Evolutionary conservation across 2,329 filamentous ascomycete genomes (phyloP).

Genomic region (Tolypocladium endophyticum): DNA sequence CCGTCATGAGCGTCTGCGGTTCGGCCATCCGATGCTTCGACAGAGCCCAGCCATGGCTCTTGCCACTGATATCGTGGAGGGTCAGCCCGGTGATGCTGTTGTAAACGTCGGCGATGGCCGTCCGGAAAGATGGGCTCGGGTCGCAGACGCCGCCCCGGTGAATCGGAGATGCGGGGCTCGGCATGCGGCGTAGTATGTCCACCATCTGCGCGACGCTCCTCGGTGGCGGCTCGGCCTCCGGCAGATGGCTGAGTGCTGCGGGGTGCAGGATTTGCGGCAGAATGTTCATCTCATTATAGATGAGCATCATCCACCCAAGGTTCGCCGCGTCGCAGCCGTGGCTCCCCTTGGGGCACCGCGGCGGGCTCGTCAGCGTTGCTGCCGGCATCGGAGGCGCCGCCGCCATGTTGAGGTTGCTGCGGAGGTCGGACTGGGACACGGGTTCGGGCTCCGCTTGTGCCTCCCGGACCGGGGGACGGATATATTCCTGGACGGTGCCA

Average conservation of each 20-base stretch:
- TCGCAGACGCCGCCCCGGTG: conserved; percentile 37
- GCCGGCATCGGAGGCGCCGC: conserved; percentile 7
- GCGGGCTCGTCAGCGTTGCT: conserved; percentile 21
- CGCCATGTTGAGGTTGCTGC: conserved; percentile 9
- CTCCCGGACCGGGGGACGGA: conserved; percentile 18
- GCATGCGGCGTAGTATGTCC: conserved; percentile 29
- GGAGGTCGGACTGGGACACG: conserved; percentile 10
- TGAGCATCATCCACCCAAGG: conserved; percentile 43
- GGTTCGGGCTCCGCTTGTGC: conserved; percentile 8
- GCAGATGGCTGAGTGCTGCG: conserved; percentile 12
- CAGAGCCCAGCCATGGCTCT: conserved; percentile 37
- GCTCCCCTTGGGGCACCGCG: conserved; percentile 38
- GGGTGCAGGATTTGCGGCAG: conserved; percentile 28
- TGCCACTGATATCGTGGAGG: conserved; percentile 35
- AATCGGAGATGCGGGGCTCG: conserved; percentile 30
- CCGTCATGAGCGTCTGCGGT: conserved; percentile 22
- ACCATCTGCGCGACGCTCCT: conserved; percentile 35
- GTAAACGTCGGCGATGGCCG: conserved; percentile 37
- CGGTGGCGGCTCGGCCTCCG: conserved; percentile 13
- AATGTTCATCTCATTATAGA: conserved; percentile 35
- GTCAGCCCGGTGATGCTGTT: conserved; percentile 39
- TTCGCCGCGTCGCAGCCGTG: conserved; percentile 41
- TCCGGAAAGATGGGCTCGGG: conserved; percentile 34
- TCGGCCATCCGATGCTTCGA: conserved; percentile 26
- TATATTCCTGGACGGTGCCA: conserved; percentile 33